Base-by-base conservation (phyloP, 2,329 filamentous ascomycete species). In the Penicillium frequentans region DNA sequence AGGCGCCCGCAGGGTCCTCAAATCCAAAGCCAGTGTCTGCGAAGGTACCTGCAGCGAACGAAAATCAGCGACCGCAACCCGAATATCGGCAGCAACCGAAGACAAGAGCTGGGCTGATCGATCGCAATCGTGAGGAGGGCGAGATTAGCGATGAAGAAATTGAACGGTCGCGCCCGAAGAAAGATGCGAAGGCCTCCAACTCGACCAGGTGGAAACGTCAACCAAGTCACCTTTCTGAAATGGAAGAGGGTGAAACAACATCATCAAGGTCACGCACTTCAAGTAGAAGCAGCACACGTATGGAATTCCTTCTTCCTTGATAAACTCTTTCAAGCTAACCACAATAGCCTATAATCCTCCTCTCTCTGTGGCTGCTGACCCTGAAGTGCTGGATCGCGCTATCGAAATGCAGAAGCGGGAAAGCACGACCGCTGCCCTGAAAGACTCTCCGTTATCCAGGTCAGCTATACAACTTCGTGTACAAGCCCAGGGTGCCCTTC, bases 101-200 rank as follows among this genome's bases (percentile, higher is more conserved):
- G 29, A 63, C 72, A 49, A 19, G 42, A 11, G 70, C 19, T n/a
- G 19, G 9, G 7, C 11, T 24, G 11, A 7, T 35, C 13, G 29
- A 79, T 46, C 72, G 72, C 54, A 81, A 83, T 55, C 77, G 77
- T 55, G 90, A 95, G 67, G 90, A 96, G 66, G 90, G 89, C 16
- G 91, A 96, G 71, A 72, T 95, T 29, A 90, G 86, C 61, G 90
- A 93, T 65, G 84, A 81, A 19, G 86, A 88, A 64, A 80, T 82
- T 10, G 44, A 42, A 39, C 47, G 37, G 27, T 5, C 26, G 42
- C 10, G 50, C 45, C 14, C 56, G n/a, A 26, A n/a, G 24, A 51
- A 47, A 9, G 16, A 33, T 24, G 10, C 42, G 7, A 31, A 19
- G 10, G 14, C 42, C 29, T 24, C 37, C 45, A 39, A 16, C 31